phyloP scores from a whole-genome alignment of 1,284 basidiomycete genomes.

The Coriolopsis trogii region DNA sequence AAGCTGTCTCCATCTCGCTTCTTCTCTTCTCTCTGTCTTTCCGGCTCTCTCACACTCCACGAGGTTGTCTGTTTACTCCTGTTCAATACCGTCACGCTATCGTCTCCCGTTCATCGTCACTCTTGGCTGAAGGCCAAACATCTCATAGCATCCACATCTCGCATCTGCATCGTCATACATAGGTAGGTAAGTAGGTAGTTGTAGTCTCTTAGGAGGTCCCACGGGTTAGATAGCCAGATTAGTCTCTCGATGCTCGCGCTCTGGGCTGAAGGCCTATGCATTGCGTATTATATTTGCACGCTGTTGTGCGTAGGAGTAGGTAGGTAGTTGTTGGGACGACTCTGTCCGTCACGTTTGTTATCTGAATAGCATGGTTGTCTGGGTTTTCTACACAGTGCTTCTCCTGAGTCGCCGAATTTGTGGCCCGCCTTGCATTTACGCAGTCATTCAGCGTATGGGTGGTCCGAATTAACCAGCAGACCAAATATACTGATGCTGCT shows the following conservation, averaged over 20 bases:
- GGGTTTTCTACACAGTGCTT: background rate
- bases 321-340: slow-evolving; percentile 1
- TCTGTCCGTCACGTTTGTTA: background rate
- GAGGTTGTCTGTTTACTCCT: slow-evolving; percentile 16
- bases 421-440: too few relatives aligned
- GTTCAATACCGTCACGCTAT: slow-evolving; percentile 22
- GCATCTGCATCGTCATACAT: slow-evolving; percentile 10
- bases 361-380: background rate
- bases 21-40: background rate
- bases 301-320: slow-evolving; percentile 29
- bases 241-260: slow-evolving; percentile 2
- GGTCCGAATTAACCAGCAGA: too few relatives aligned
- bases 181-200: slow-evolving; percentile 5
- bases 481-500: too few relatives aligned
- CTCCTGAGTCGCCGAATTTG: too few relatives aligned
- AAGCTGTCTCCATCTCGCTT: slow-evolving; percentile 2
- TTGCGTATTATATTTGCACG: slow-evolving; percentile 35
- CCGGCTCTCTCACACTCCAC: too few relatives aligned
- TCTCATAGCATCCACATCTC: slow-evolving; percentile 20
- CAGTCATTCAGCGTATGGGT: too few relatives aligned
- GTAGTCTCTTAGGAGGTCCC: too few relatives aligned
- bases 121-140: slow-evolving; percentile 36
- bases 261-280: slow-evolving; percentile 36
- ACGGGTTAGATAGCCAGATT: background rate
- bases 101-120: slow-evolving; percentile 15